A percentile compares a stretch with the other conserved stretches of the same genome.
phyloP scores from a whole-genome alignment of 225 moss, liverwort and hornwort genomes.

The Bryum argenteum region DNA sequence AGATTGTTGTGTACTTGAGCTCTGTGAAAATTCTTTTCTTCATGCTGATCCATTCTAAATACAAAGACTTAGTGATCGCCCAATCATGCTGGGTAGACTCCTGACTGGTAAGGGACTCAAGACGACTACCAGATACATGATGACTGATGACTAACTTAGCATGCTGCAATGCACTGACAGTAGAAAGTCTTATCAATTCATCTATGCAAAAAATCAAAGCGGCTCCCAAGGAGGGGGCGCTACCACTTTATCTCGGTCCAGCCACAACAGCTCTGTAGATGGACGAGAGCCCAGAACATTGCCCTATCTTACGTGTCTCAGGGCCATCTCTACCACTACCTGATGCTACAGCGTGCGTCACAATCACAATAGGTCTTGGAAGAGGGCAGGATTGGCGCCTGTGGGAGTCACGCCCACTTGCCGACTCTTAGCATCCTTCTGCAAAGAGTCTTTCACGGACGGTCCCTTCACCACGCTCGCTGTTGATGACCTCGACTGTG shows the following conservation, averaged over 20 bases:
- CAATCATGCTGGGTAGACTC: neutral
- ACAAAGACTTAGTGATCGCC: too few species aligned
- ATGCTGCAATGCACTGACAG: slow-evolving; percentile 5
- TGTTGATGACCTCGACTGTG: slow-evolving; percentile 25
- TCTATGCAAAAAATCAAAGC: neutral
- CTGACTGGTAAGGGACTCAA: neutral
- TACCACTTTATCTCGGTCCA: slow-evolving; percentile 15
- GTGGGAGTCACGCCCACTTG: slow-evolving; percentile 80
- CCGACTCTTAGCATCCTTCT: slow-evolving; percentile 71
- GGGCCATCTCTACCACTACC: neutral
- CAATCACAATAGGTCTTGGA: slow-evolving; percentile 85
- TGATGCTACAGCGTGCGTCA: neutral
- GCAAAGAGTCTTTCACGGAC: slow-evolving; percentile 67
- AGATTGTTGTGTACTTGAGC: too few species aligned
- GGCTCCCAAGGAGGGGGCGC: neutral
- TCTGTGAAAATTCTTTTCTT: too few species aligned
- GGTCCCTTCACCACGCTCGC: slow-evolving; percentile 49
- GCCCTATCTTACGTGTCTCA: neutral
- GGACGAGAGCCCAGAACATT: slow-evolving; percentile 23
- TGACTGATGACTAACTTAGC: neutral
- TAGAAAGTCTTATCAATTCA: neutral
- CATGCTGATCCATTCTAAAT: too few species aligned
- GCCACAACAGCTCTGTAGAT: neutral
- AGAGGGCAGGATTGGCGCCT: slow-evolving; percentile 67
- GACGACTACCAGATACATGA: neutral